Base-by-base conservation (phyloP, 805 yeast species). In the Starmerella riodocensis region DNA sequence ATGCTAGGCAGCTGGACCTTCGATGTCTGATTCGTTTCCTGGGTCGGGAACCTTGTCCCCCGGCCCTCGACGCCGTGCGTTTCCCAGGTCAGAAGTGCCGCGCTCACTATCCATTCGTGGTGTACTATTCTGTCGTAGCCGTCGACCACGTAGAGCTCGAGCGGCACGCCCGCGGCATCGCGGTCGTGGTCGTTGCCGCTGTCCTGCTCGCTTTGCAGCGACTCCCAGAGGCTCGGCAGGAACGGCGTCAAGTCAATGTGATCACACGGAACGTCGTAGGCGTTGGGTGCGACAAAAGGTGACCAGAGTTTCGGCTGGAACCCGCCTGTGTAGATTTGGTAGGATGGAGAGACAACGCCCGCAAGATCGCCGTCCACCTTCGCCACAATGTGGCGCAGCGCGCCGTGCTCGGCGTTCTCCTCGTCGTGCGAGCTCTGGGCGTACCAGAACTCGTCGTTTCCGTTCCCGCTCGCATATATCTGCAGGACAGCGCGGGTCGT, bases 391-490 rank as follows among this genome's bases (percentile, higher is more conserved):
- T 72, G 62, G 41, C 94, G 67, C 55, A 9, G 31, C 20, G 50
- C 45, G 9, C 50, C 49, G 13, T 35, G 26, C n/a, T 21, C 13
- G 23, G 12, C 19, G 28, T 34, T 37, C 18, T 27, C 38, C 12
- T 31, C 32, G 4, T 19, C 29, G 17, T 16, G 26, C 14, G 32
- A 25, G 32, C 38, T 35, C 21, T 35, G 29, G 7, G 74, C 61
- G 56, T 76, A 83, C 91, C 93, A 83, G 51, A 79, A 78, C 56
- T 83, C 93, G 57, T 83, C 94, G 22, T 69, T 73, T 3, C 76
- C 77, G 50, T 79, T 80, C 2, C 91, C 94, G 19, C 80, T 71
- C 11, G 78, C 72, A 47, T 71, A 73, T 6, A 82, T 54, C 9
- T 76, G 65, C 25, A 81, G 48, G 29, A 56, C 52, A 36, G 74